phyloP scores from a whole-genome alignment of 2,329 filamentous ascomycete species.

The Stromatinia cepivora region DNA sequence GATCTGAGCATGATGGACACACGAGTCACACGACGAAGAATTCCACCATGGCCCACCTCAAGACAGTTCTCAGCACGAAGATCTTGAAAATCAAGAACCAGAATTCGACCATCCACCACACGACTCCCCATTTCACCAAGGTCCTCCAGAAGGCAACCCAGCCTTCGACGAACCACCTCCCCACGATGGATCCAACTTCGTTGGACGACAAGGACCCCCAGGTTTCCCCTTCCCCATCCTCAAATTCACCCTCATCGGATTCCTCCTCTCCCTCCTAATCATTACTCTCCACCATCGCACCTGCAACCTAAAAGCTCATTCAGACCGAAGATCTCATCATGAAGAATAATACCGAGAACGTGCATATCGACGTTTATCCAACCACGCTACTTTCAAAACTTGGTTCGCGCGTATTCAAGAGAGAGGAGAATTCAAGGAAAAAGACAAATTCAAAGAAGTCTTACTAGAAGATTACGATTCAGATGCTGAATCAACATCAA shows the following conservation, averaged over 20 bases:
- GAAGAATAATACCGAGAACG: constrained; percentile 30
- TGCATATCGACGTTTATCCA: constrained; percentile 28
- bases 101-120: neutral
- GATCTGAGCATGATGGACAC: neutral
- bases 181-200: neutral
- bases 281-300: constrained; percentile 31
- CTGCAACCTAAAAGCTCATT: constrained; percentile 26
- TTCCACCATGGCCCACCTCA: neutral
- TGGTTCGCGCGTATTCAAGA: constrained; percentile 26
- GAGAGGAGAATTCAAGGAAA: constrained; percentile 33
- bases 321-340: constrained; percentile 26
- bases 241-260: constrained; percentile 33
- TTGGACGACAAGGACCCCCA: neutral
- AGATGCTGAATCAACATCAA: constrained; percentile 29
- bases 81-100: neutral
- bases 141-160: too few relatives aligned
- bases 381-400: constrained; percentile 28
- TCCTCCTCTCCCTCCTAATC: constrained; percentile 34
- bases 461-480: constrained; percentile 28
- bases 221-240: constrained; percentile 26
- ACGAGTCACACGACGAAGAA: neutral
- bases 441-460: constrained; percentile 18
- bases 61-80: neutral
- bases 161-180: neutral
- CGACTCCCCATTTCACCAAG: neutral